These are phyloP conservation scores for Dioscorea zingiberensis DNA, from an alignment of 106 monocot species.

Conservation along the genomic window DNA sequence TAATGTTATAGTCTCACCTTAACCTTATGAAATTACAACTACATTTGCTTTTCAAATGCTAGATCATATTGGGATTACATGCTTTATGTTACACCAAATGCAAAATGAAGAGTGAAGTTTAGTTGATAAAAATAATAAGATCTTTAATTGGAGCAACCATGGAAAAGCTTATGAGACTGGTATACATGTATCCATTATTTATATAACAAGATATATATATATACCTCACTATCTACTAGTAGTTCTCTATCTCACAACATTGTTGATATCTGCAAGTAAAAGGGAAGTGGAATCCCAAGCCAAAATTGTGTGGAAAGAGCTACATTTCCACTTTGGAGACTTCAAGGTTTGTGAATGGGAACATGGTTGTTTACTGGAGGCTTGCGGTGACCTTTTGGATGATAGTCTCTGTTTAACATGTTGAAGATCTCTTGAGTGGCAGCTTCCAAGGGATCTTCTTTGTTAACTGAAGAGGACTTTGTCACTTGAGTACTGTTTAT, in stretches of 20 bases:
- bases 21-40: too few species aligned
- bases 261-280: neutral
- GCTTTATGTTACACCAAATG: too few species aligned
- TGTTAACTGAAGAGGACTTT: neutral
- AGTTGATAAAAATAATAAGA: too few species aligned
- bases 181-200: too few species aligned
- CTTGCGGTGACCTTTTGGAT: neutral
- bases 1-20: too few species aligned
- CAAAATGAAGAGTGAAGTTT: neutral
- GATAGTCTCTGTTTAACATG: slow-evolving; percentile 30
- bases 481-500: neutral
- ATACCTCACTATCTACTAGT: too few species aligned
- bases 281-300: neutral
- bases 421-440: slow-evolving; percentile 13
- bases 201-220: too few species aligned
- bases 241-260: too few species aligned
- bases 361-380: slow-evolving; percentile 29
- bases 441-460: slow-evolving; percentile 1
- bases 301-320: slow-evolving; percentile 7
- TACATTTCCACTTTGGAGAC: neutral
- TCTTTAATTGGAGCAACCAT: too few species aligned
- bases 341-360: slow-evolving; percentile 4
- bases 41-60: too few species aligned
- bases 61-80: too few species aligned
- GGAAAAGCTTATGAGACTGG: too few species aligned